These are phyloP conservation scores for Mycosphaerella arachidis DNA, from an alignment of 2,329 filamentous ascomycete genomes.

Conservation along the genomic window DNA sequence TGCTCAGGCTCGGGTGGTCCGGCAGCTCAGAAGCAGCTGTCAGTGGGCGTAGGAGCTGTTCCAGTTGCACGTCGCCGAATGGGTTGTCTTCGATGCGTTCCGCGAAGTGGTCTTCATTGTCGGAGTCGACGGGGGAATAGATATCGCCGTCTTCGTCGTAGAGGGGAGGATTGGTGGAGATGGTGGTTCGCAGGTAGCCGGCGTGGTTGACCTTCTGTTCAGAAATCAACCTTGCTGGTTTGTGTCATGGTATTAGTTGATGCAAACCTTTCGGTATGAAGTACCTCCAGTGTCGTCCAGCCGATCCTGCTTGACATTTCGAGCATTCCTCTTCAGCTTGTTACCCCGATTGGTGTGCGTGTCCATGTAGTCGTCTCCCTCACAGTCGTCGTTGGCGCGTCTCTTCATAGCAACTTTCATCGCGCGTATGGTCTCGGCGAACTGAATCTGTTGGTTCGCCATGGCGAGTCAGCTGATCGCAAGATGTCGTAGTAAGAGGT, in stretches of 20 bases:
- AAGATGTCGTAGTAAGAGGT: background rate
- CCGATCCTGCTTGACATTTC: constrained; percentile 66
- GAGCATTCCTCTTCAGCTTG: constrained; percentile 71
- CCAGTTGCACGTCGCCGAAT: constrained; percentile 53
- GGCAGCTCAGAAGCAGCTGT: constrained; percentile 70
- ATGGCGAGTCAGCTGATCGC: constrained; percentile 32
- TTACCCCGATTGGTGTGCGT: constrained; percentile 69
- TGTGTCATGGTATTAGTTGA: background rate
- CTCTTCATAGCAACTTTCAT: constrained; percentile 64
- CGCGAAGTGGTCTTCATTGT: constrained; percentile 58
- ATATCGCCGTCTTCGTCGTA: constrained; percentile 69
- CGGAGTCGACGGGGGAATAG: constrained; percentile 22
- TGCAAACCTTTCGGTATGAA: constrained; percentile 60
- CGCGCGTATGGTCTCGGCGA: constrained; percentile 62
- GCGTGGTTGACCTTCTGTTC: constrained; percentile 65
- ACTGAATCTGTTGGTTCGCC: constrained; percentile 54
- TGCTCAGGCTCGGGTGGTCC: constrained; percentile 67
- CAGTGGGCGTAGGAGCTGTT: constrained; percentile 63
- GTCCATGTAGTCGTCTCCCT: constrained; percentile 69
- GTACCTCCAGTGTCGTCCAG: constrained; percentile 61
- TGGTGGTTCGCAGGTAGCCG: constrained; percentile 67
- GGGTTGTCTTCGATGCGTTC: constrained; percentile 66
- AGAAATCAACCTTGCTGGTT: constrained; percentile 19
- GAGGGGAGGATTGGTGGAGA: constrained; percentile 67
- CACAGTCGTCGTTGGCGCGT: constrained; percentile 67